Conservation (phyloP, 805 yeast species). For the Hanseniaspora taiwanica region DNA sequence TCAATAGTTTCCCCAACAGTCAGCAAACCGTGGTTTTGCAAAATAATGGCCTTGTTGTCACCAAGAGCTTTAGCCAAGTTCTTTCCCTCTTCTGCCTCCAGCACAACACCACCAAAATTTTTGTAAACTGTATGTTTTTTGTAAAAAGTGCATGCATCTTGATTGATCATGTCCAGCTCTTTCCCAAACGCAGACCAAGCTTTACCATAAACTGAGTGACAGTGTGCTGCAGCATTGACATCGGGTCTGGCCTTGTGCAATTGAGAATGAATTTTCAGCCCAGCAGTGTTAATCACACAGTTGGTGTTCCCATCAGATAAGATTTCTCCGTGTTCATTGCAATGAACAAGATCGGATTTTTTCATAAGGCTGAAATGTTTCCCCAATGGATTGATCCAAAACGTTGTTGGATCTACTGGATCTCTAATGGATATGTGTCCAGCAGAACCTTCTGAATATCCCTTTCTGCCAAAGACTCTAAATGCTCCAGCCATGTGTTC, state of each 20-base stretch:
- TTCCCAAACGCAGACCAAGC: slow-evolving; percentile 50
- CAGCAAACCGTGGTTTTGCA: slow-evolving; percentile 58
- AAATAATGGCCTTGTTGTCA: slow-evolving; percentile 39
- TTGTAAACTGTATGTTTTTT: slow-evolving; percentile 49
- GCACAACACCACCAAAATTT: slow-evolving; percentile 67
- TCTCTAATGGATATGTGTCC: slow-evolving; percentile 83
- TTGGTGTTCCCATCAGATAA: slow-evolving; percentile 36
- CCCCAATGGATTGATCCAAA: slow-evolving; percentile 87
- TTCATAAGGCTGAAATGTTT: slow-evolving; percentile 51
- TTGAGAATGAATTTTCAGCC: slow-evolving; percentile 54
- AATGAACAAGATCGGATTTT: slow-evolving; percentile 50
- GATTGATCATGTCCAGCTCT: slow-evolving; percentile 63
- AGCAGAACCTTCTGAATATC: slow-evolving; percentile 64
- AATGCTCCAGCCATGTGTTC: slow-evolving; percentile 81
- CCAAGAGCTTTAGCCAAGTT: slow-evolving; percentile 50
- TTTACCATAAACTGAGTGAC: slow-evolving; percentile 50
- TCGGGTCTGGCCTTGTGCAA: slow-evolving; percentile 53
- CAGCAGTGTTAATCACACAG: slow-evolving; percentile 48
- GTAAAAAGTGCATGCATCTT: slow-evolving; percentile 58
- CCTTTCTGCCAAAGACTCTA: slow-evolving; percentile 68
- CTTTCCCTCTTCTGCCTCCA: slow-evolving; percentile 47
- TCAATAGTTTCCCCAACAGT: slow-evolving; percentile 61
- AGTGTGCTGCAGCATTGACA: slow-evolving; percentile 56
- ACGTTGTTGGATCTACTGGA: slow-evolving; percentile 66
- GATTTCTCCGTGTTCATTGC: slow-evolving; percentile 43